phyloP scores from a whole-genome alignment of 768 basidiomycete genomes.

The Suillus hirtellus region DNA sequence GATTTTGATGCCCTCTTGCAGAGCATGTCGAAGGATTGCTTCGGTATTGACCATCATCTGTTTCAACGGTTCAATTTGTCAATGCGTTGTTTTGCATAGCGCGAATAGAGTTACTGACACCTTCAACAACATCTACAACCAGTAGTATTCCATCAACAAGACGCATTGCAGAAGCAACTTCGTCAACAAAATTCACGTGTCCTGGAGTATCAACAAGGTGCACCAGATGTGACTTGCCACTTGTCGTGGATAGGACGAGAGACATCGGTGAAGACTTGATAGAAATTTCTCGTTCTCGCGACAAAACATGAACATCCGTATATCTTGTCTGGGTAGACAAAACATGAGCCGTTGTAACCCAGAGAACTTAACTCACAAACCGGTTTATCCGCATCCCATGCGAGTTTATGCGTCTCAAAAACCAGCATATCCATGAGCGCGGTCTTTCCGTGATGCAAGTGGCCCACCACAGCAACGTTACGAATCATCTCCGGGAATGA shows the following conservation, averaged over 20 bases:
- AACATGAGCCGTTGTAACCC: conserved; percentile 22
- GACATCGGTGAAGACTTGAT: conserved; percentile 98
- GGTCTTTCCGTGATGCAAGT: conserved; percentile 98
- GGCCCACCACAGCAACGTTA: conserved; percentile 95
- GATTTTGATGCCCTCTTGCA: conserved; percentile 87
- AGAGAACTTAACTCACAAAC: conserved; percentile 46
- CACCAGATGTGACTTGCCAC: conserved; percentile 90
- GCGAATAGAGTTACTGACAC: conserved; percentile 47
- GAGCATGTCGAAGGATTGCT: conserved; percentile 80
- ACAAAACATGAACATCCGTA: conserved; percentile 92
- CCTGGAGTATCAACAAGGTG: conserved; percentile 98
- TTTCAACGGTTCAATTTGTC: conserved; percentile 16
- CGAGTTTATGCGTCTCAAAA: conserved; percentile 92
- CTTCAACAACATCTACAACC: conserved; percentile 98
- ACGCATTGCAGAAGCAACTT: conserved; percentile 86
- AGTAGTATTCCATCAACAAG: conserved; percentile 89
- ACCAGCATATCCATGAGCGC: conserved; percentile 96
- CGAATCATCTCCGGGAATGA: conserved; percentile 92
- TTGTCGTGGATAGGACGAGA: conserved; percentile 77
- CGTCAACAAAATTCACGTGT: conserved; percentile 98
- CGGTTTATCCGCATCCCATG: conserved; percentile 89
- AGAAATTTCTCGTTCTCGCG: conserved; percentile 87
- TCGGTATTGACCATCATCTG: conserved; percentile 95
- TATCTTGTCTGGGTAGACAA: conserved; percentile 70
- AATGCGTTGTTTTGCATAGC: conserved; percentile 8